Evolutionary conservation across 1,139 yeast genomes (phyloP).

Genomic region (Diutina siamensis): DNA sequence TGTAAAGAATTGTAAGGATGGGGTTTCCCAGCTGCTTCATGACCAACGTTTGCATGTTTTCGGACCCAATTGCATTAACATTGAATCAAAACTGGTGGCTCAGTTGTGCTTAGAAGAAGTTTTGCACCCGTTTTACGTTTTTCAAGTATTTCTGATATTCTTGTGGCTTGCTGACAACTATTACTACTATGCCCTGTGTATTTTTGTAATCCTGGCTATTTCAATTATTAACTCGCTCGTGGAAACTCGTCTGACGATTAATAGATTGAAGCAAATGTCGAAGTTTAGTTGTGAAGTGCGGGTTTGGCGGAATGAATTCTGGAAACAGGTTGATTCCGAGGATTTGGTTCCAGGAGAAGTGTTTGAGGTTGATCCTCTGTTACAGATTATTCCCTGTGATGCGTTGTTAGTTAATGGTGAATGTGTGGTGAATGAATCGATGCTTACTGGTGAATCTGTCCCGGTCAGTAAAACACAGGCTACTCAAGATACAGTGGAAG

Average conservation of each 20-base stretch:
- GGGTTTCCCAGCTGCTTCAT: conserved; percentile 57
- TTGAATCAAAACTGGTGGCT: conserved; percentile 57
- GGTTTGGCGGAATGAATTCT: conserved; percentile 85
- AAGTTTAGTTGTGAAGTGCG: conserved; percentile 68
- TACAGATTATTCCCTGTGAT: conserved; percentile 74
- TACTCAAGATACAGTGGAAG: conserved; percentile 44
- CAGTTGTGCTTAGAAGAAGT: conserved; percentile 76
- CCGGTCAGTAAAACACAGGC: conserved; percentile 82
- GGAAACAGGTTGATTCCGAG: conserved; percentile 74
- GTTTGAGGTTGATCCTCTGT: conserved; percentile 80
- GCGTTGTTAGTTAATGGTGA: conserved; percentile 81
- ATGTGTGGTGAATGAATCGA: conserved; percentile 87
- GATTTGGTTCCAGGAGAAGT: conserved; percentile 94
- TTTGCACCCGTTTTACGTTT: conserved; percentile 86
- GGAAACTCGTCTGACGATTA: conserved; percentile 72
- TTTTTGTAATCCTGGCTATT: conserved; percentile 70
- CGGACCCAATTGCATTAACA: conserved; percentile 64
- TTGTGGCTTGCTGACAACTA: conserved; percentile 90
- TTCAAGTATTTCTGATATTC: conserved; percentile 83
- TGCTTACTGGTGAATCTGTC: conserved; percentile 96
- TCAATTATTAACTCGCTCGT: conserved; percentile 71
- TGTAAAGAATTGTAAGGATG: conserved; percentile 29
- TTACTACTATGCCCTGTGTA: conserved; percentile 87
- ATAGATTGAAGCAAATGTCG: conserved; percentile 64
- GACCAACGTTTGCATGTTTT: conserved; percentile 65